Conservation (phyloP, 495 filamentous ascomycete species). For the Amphirosellinia nigrospora region DNA sequence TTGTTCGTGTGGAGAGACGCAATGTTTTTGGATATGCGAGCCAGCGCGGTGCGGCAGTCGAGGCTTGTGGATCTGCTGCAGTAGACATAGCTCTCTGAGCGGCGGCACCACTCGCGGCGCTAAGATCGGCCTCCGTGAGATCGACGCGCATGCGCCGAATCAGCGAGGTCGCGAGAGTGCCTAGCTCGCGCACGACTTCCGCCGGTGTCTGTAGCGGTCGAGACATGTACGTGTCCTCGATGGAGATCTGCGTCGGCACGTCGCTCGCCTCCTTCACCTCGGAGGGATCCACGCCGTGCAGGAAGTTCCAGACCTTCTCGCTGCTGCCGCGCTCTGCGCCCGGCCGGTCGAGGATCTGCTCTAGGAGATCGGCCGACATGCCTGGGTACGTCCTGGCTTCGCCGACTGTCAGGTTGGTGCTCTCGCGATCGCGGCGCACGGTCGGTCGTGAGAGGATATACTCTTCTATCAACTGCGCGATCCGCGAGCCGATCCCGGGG, state of each 20-base stretch:
- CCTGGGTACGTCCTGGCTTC: slow-evolving; percentile 65
- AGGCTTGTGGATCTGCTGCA: not conserved
- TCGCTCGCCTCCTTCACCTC: slow-evolving; percentile 74
- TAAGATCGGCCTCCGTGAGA: slow-evolving; percentile 57
- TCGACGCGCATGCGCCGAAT: slow-evolving; percentile 81
- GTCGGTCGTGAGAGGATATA: slow-evolving; percentile 59
- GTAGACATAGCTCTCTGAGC: not conserved
- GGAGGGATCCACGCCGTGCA: slow-evolving; percentile 67
- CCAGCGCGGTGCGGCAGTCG: slow-evolving; percentile 39
- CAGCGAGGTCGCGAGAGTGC: slow-evolving; percentile 68
- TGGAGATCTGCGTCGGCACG: slow-evolving; percentile 87
- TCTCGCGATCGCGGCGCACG: slow-evolving; percentile 53
- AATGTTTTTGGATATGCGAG: slow-evolving; percentile 62
- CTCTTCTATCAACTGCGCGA: slow-evolving; percentile 70
- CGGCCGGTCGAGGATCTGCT: slow-evolving; percentile 69
- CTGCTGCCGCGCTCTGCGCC: slow-evolving; percentile 74
- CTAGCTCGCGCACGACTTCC: slow-evolving; percentile 66
- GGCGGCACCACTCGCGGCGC: slow-evolving; percentile 8
- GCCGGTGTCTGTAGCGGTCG: slow-evolving; percentile 63
- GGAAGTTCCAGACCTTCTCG: slow-evolving; percentile 61
- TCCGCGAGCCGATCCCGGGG: slow-evolving; percentile 83
- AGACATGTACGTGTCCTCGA: slow-evolving; percentile 83
- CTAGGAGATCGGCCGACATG: slow-evolving; percentile 66
- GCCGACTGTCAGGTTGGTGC: slow-evolving; percentile 62
- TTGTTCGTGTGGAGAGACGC: slow-evolving; percentile 75